Percentiles rank a stretch among this genome's conserved stretches.
Conservation (phyloP, 352 stramenopile species). For the Pythium guiyangense region DNA sequence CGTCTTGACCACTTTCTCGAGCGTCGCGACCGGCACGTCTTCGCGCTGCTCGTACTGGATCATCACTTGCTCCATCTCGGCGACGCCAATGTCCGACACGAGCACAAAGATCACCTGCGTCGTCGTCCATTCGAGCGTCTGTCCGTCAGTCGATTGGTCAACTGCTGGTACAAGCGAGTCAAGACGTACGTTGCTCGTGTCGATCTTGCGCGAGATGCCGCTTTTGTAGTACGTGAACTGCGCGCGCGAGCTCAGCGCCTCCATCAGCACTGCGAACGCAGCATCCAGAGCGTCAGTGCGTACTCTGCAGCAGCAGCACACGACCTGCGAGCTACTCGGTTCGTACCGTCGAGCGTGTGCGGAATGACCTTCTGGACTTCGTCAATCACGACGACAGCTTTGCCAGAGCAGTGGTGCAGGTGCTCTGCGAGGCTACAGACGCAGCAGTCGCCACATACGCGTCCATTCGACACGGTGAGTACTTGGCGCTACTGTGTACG, state of each 20-base stretch:
- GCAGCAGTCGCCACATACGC: background rate
- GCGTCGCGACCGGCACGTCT: constrained; percentile 48
- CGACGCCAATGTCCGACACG: constrained; percentile 86
- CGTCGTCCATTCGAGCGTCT: background rate
- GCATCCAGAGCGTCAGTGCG: background rate
- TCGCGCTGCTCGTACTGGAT: constrained; percentile 75
- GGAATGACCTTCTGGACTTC: constrained; percentile 91
- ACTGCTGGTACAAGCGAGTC: background rate
- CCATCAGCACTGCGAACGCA: constrained; percentile 61
- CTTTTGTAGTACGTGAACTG: constrained; percentile 79
- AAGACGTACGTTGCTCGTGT: constrained; percentile 64
- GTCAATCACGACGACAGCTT: constrained; percentile 89
- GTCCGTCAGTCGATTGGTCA: background rate
- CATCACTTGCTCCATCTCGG: constrained; percentile 84
- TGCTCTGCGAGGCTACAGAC: constrained; percentile 65
- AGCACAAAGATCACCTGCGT: constrained; percentile 85
- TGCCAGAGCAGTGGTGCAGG: constrained; percentile 75
- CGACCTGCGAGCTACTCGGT: no score
- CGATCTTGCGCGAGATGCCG: constrained; percentile 58
- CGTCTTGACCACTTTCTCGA: constrained; percentile 75
- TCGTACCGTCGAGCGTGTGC: constrained; percentile 76
- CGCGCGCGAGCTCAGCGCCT: constrained; percentile 61
- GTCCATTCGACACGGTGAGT: background rate
- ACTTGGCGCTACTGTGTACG: no score
- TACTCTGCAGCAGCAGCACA: no score